Percentiles rank a stretch among this genome's conserved stretches.
Conservation (phyloP, 192 early-diverging fungal species). For the Polychytrium aggregatum region DNA sequence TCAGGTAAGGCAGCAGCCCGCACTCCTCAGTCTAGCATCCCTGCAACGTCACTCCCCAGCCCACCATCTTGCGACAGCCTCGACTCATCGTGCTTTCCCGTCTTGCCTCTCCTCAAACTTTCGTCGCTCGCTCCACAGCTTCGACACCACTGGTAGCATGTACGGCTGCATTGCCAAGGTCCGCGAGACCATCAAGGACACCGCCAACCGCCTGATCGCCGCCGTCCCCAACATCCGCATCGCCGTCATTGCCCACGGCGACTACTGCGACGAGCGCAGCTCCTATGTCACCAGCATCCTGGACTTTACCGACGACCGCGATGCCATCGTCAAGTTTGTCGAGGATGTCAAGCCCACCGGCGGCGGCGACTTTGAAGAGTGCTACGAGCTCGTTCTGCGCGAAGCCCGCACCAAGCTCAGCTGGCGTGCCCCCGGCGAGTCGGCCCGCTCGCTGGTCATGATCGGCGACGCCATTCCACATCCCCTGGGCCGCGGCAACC, state of each 20-base stretch:
- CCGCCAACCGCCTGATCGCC: neutral
- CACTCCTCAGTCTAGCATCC: too few species aligned
- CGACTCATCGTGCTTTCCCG: too few species aligned
- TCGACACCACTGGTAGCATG: neutral
- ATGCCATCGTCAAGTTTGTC: neutral
- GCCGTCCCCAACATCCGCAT: neutral
- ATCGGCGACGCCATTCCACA: neutral
- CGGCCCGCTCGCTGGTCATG: neutral
- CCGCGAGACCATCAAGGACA: neutral
- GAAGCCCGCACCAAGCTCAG: neutral
- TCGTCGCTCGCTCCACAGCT: too few species aligned
- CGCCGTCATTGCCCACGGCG: neutral
- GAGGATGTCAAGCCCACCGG: neutral
- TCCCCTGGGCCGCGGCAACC: too few species aligned
- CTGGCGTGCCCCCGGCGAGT: neutral
- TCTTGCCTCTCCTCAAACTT: too few species aligned
- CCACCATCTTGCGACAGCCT: too few species aligned
- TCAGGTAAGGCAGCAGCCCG: too few species aligned
- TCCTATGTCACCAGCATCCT: neutral
- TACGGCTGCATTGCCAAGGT: neutral
- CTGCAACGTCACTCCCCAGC: too few species aligned
- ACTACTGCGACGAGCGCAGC: neutral
- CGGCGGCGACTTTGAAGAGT: neutral
- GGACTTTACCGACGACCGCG: neutral
- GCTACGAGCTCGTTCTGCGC: neutral